Evolutionary conservation across 768 basidiomycete species (phyloP).

Genomic region (Boletellus ananas): DNA sequence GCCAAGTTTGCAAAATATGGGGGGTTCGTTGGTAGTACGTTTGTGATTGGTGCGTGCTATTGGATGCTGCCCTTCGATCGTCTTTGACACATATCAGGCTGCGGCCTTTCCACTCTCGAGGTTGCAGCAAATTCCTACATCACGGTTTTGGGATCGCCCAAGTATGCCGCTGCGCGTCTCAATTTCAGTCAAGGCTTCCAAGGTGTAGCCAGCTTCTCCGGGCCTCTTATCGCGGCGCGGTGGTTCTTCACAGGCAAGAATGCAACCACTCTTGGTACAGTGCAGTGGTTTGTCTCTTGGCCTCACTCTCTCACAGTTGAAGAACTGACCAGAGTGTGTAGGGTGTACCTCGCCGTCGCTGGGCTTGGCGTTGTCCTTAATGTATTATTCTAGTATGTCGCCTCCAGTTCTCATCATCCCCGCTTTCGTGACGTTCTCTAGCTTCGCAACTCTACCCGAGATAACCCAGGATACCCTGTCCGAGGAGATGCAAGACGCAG

Average conservation of each 20-base stretch:
- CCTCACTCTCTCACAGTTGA: neutral
- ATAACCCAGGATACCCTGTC: slow-evolving; percentile 65
- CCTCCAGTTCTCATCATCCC: neutral
- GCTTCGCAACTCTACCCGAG: slow-evolving; percentile 66
- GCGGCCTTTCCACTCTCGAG: slow-evolving; percentile 64
- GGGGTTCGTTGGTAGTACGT: slow-evolving; percentile 73
- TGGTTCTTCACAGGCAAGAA: slow-evolving; percentile 73
- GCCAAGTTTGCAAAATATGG: slow-evolving; percentile 64
- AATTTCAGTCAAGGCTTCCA: slow-evolving; percentile 82
- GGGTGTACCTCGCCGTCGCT: slow-evolving; percentile 64
- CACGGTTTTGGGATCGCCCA: slow-evolving; percentile 60
- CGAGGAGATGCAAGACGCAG: slow-evolving; percentile 43
- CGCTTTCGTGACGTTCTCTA: slow-evolving; percentile 17
- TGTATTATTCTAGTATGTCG: slow-evolving; percentile 56
- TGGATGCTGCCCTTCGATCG: neutral
- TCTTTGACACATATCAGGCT: slow-evolving; percentile 34
- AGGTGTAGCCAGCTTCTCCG: slow-evolving; percentile 68
- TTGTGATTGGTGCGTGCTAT: slow-evolving; percentile 50
- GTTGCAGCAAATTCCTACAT: slow-evolving; percentile 83
- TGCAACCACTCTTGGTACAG: slow-evolving; percentile 56
- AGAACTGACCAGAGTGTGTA: slow-evolving; percentile 18
- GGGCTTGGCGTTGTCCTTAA: slow-evolving; percentile 61
- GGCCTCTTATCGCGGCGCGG: slow-evolving; percentile 70
- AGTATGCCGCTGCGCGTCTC: slow-evolving; percentile 69
- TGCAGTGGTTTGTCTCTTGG: slow-evolving; percentile 49